Evolutionary conservation across 345 rosid species (phyloP).

Genomic region (Gynandropsis gynandra): DNA sequence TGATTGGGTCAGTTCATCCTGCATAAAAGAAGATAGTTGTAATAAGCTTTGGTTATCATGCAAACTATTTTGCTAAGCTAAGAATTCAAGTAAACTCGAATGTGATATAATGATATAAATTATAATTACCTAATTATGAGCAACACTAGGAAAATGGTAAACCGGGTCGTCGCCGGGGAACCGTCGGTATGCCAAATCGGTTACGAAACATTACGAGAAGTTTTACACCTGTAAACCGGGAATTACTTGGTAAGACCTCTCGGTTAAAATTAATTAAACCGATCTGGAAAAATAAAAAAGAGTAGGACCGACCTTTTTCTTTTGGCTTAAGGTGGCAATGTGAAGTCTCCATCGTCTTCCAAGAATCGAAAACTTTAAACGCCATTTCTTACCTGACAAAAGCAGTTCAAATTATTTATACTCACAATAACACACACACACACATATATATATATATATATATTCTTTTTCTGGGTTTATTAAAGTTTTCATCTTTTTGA

Average conservation of each 20-base stretch:
- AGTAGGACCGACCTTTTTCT: constrained; percentile 48
- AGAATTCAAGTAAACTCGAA: constrained; percentile 4
- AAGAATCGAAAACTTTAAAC: constrained; percentile 28
- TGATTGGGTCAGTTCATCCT: constrained; percentile 36
- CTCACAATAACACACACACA: no score
- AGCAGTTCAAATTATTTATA: constrained; percentile 33
- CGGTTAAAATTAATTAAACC: constrained; percentile 22
- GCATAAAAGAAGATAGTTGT: constrained; percentile 15
- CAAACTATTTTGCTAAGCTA: constrained; percentile 5
- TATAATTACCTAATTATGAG: constrained; percentile 31
- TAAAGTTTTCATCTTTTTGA: constrained; percentile 16
- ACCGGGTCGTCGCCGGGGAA: constrained; percentile 23
- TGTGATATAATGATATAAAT: constrained; percentile 4
- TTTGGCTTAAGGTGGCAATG: constrained; percentile 47
- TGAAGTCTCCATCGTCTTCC: constrained; percentile 71
- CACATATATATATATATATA: no score
- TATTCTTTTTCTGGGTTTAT: constrained; percentile 31
- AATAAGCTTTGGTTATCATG: constrained; percentile 7
- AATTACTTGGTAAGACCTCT: constrained; percentile 19
- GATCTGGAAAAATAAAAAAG: constrained; percentile 27
- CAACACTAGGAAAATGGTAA: constrained; percentile 18
- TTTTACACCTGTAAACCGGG: constrained; percentile 52
- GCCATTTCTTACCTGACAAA: constrained; percentile 22
- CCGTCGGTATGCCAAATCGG: constrained; percentile 30
- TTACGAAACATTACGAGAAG: constrained; percentile 30